Conservation (phyloP, 202 grass and related monocot genomes). For the Setaria italica region DNA sequence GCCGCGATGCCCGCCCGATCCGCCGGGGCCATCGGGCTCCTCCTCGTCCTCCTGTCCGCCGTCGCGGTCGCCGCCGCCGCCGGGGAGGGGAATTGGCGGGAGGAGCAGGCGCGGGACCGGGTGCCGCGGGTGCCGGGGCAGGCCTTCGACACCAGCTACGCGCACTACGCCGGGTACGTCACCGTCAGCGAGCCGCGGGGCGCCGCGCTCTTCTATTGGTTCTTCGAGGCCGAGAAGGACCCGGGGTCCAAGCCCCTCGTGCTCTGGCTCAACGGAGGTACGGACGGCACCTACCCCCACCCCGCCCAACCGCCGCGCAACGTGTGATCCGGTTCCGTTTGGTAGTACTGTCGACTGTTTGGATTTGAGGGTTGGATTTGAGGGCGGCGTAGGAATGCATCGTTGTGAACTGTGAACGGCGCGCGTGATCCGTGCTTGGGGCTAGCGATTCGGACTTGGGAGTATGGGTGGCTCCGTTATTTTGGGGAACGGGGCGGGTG, state of each 20-base stretch:
- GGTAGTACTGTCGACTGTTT: background rate
- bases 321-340: background rate
- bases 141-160: slow-evolving; percentile 77
- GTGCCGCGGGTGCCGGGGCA: slow-evolving; percentile 76
- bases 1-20: slow-evolving; percentile 39
- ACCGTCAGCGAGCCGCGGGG: slow-evolving; percentile 73
- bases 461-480: background rate
- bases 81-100: slow-evolving; percentile 19
- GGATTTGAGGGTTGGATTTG: background rate
- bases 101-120: slow-evolving; percentile 65
- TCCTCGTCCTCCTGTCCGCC: slow-evolving; percentile 4
- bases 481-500: background rate
- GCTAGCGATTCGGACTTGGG: background rate
- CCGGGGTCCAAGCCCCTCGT: slow-evolving; percentile 82
- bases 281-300: background rate
- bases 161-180: slow-evolving; percentile 90
- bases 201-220: slow-evolving; percentile 96
- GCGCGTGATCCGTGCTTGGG: too few relatives aligned
- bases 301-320: too few relatives aligned
- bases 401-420: background rate
- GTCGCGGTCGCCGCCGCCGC: background rate
- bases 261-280: slow-evolving; percentile 97
- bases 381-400: background rate
- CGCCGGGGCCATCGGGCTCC: background rate
- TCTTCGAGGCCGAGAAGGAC: slow-evolving; percentile 85